A percentile compares a stretch with the other conserved stretches of the same genome.
phyloP scores from a whole-genome alignment of 225 moss, liverwort and hornwort genomes.

The Pseudoscleropodium purum region DNA sequence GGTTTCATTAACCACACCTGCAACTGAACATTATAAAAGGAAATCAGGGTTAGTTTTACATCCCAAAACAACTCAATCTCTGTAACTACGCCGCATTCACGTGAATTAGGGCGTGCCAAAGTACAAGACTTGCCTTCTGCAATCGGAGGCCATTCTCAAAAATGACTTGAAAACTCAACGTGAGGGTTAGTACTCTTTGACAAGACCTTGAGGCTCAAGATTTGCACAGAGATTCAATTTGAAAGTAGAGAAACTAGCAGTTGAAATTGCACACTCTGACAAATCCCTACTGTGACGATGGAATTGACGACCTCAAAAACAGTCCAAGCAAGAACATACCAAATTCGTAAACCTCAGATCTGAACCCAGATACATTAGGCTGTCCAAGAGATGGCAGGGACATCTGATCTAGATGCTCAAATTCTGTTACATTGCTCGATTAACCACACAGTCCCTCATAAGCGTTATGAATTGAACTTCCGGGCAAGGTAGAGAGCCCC shows the following conservation, averaged over 20 bases:
- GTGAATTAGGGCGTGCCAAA: background rate
- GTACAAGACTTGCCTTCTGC: background rate
- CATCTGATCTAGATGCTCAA: background rate
- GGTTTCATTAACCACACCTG: conserved; percentile 57
- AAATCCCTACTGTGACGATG: background rate
- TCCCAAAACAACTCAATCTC: background rate
- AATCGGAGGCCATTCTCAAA: background rate
- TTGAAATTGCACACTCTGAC: background rate
- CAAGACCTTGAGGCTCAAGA: background rate
- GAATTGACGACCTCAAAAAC: background rate
- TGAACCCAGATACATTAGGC: background rate
- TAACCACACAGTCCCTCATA: background rate
- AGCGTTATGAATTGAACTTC: background rate
- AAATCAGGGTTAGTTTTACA: background rate
- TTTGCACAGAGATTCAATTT: background rate
- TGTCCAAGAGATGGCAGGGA: background rate
- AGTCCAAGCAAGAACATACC: background rate
- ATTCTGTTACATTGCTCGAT: background rate
- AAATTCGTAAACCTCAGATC: background rate
- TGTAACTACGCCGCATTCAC: background rate
- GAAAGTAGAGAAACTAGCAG: background rate
- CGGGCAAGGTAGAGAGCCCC: background rate
- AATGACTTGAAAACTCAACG: background rate
- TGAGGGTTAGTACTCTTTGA: background rate
- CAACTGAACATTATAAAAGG: conserved; percentile 14